Evolutionary conservation across 2,329 filamentous ascomycete species (phyloP).

Genomic region (Cladosporium sp.): DNA sequence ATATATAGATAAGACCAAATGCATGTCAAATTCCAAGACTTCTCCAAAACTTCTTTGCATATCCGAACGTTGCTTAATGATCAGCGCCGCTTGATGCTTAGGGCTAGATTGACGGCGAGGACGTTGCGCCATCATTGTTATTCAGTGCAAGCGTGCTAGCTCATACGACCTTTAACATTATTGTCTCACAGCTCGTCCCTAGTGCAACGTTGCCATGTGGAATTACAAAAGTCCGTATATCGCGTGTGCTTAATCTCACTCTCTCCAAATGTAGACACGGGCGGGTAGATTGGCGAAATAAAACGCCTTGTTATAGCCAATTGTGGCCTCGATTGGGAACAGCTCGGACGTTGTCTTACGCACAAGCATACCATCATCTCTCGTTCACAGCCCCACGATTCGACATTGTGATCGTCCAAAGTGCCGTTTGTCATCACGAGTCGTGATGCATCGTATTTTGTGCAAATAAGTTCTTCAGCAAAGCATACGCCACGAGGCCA

Average conservation of each 20-base stretch:
- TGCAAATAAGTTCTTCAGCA: background rate
- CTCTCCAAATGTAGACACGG: background rate
- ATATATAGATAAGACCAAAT: background rate
- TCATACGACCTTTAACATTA: background rate
- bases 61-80: background rate
- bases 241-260: background rate
- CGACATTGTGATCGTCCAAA: background rate
- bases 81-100: background rate
- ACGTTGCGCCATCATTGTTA: background rate
- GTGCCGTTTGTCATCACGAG: background rate
- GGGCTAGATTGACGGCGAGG: too few species aligned
- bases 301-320: slow-evolving; percentile 2
- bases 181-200: background rate
- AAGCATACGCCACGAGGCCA: background rate
- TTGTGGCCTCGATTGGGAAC: background rate
- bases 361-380: background rate
- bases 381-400: background rate
- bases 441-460: background rate
- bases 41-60: background rate
- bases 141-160: background rate
- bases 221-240: background rate
- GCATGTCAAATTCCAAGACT: background rate
- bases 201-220: background rate
- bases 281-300: slow-evolving; percentile 8
- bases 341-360: background rate